Evolutionary conservation across 2,329 filamentous ascomycete genomes (phyloP).

Genomic region (Alternaria ventricosa): DNA sequence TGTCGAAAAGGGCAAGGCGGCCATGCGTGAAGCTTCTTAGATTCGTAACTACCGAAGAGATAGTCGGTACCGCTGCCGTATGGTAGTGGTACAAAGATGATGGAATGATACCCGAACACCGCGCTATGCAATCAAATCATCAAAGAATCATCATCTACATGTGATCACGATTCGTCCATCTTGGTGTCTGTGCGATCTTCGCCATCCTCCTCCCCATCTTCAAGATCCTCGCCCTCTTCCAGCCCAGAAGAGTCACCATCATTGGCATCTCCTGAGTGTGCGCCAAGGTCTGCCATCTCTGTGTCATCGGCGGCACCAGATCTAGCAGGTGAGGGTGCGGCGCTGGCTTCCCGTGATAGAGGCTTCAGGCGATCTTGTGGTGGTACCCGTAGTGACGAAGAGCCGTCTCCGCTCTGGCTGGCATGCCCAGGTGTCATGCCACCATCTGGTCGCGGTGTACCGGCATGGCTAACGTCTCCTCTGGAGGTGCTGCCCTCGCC

Average conservation of each 20-base stretch:
- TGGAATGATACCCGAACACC: conserved; percentile 34
- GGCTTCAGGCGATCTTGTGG: conserved; percentile 42
- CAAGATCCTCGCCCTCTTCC: conserved; percentile 41
- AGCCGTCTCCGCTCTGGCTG: conserved; percentile 40
- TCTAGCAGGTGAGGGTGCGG: conserved; percentile 33
- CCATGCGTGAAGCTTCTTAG: conserved; percentile 43
- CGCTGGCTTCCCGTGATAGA: conserved; percentile 36
- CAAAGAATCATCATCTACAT: background rate
- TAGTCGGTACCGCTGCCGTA: background rate
- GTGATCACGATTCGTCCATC: conserved; percentile 41
- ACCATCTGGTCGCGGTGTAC: conserved; percentile 54
- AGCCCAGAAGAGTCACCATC: conserved; percentile 43
- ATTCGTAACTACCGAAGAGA: background rate
- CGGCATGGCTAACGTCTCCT: conserved; percentile 50
- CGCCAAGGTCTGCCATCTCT: conserved; percentile 40
- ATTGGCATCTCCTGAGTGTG: conserved; percentile 27
- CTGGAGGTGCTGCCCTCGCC: conserved; percentile 48
- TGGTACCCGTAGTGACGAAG: conserved; percentile 35
- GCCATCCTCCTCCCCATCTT: conserved; percentile 40
- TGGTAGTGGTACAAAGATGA: conserved; percentile 7
- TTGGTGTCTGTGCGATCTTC: conserved; percentile 26
- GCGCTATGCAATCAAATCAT: conserved; percentile 39
- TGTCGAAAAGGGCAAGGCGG: conserved; percentile 50
- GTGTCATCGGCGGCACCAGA: conserved; percentile 37
- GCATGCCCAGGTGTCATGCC: conserved; percentile 50